Conservation (phyloP, 2,329 filamentous ascomycete genomes). For the Myriangium duriaei region DNA sequence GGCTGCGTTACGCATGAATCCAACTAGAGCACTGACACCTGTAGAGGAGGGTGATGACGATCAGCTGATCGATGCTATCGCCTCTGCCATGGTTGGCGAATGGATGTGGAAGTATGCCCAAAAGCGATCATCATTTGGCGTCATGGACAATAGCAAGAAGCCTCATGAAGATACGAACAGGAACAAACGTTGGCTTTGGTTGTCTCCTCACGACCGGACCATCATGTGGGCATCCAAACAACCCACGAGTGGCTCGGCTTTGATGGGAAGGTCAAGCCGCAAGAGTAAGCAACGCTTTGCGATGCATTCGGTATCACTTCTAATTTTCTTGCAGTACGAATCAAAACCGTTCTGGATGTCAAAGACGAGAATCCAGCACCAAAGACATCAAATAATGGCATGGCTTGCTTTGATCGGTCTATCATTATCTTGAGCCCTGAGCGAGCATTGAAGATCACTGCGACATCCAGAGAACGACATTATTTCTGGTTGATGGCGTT, state of each 20-base stretch:
- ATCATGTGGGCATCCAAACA: slow-evolving; percentile 99
- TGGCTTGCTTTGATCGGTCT: slow-evolving; percentile 64
- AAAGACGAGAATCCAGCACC: slow-evolving; percentile 84
- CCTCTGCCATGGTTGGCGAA: slow-evolving; percentile 95
- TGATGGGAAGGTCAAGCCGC: slow-evolving; percentile 87
- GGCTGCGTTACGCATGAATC: background rate
- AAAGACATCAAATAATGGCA: slow-evolving; percentile 43
- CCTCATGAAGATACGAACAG: slow-evolving; percentile 59
- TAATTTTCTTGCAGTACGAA: slow-evolving; percentile 76
- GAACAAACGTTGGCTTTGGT: slow-evolving; percentile 97
- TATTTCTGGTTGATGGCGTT: slow-evolving; percentile 90
- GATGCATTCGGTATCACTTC: too few relatives aligned
- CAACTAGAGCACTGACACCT: background rate
- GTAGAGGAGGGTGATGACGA: slow-evolving; percentile 23
- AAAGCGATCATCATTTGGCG: slow-evolving; percentile 79
- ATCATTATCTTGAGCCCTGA: slow-evolving; percentile 91
- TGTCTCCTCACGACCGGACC: slow-evolving; percentile 88
- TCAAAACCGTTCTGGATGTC: slow-evolving; percentile 93
- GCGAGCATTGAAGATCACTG: slow-evolving; percentile 89
- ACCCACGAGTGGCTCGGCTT: slow-evolving; percentile 70
- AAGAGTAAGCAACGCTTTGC: slow-evolving; percentile 60
- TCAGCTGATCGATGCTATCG: slow-evolving; percentile 88
- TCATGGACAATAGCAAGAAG: slow-evolving; percentile 42
- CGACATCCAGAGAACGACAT: slow-evolving; percentile 68
- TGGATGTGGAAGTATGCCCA: slow-evolving; percentile 92